Base-by-base conservation (phyloP, 345 rosid genomes). In the Gossypium raimondii region DNA sequence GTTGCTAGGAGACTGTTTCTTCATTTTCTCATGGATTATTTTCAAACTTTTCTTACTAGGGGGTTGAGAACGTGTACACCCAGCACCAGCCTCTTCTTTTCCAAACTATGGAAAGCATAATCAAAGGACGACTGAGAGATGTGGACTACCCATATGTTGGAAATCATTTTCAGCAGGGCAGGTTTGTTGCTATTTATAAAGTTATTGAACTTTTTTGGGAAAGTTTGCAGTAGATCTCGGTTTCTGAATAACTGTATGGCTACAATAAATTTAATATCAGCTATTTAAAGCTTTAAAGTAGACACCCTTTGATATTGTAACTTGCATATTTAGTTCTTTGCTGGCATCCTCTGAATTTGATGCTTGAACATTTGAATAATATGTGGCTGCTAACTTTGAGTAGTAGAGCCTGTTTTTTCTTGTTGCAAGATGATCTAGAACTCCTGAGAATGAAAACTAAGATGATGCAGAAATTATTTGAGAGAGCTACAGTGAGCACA, bases 41-140 rank as follows among this genome's bases (percentile, higher is more conserved):
- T 73, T 74, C 9, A 3, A 14, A 47, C 61, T 18, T 41, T 66
- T 73, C 44, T 41, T 73, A 10, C 8, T 80, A 95, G 99, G 99
- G 99, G 43, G 89, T 93, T 70, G 98, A 95, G 83, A 95, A 95
- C 86, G 98, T 93, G 24, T 95, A 95, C 88, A 93, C 97, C 50
- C 99, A 95, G 63, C 99, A 95, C 79, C 98, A 93, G 85, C 99
- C 99, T 84, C 99, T 91, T 75, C 60, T 93, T 74, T 87, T 91
- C 77, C 99, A 91, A 81, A 91, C 89, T 25, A 95, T 95, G 97
- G 99, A 95, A 78, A 91, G 89, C 89, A 90, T 95, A 78, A 80
- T 73, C 45, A 95, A 92, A 85, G 98, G 97, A 29, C 90, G 97
- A 75, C 78, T 93, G 82, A 86, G 96, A 78, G 99, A 95, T 83